Evolutionary conservation across 495 filamentous ascomycete genomes (phyloP).

Genomic region (Chlorociboria aeruginascens): DNA sequence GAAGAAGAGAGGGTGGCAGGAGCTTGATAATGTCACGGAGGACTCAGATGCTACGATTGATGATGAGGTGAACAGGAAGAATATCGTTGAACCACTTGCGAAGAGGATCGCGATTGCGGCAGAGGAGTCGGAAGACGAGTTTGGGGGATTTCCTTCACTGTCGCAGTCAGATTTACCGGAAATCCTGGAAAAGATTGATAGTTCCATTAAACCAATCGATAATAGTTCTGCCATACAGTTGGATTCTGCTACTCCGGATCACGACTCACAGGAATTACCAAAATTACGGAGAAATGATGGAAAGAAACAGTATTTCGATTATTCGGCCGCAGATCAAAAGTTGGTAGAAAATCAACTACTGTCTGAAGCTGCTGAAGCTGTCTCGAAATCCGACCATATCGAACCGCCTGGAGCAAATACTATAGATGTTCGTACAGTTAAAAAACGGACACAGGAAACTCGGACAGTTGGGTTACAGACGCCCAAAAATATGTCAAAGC

Average conservation of each 20-base stretch:
- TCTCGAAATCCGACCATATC: not conserved
- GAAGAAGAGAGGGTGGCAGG: slow-evolving; percentile 11
- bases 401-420: too few relatives aligned
- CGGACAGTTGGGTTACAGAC: not conserved
- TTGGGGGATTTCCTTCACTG: slow-evolving; percentile 17
- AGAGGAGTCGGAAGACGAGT: slow-evolving; percentile 9
- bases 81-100: not conserved
- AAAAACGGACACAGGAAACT: not conserved
- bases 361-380: slow-evolving; percentile 9
- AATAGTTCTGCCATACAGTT: not conserved
- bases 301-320: slow-evolving; percentile 2
- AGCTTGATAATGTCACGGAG: slow-evolving; percentile 10
- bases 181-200: slow-evolving; percentile 13
- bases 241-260: not conserved
- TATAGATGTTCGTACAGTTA: not conserved
- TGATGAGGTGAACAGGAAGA: not conserved
- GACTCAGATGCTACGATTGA: slow-evolving; percentile 4
- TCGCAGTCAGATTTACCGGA: slow-evolving; percentile 15
- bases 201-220: slow-evolving; percentile 1
- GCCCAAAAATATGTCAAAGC: too few relatives aligned
- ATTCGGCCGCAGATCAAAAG: not conserved
- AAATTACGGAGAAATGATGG: not conserved
- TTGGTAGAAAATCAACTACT: slow-evolving; percentile 9
- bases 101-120: not conserved
- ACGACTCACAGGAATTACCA: not conserved